Percentiles rank a stretch among this genome's conserved stretches.
Conservation (phyloP, 2,329 filamentous ascomycete species). For the Pseudogymnoascus pannorum region DNA sequence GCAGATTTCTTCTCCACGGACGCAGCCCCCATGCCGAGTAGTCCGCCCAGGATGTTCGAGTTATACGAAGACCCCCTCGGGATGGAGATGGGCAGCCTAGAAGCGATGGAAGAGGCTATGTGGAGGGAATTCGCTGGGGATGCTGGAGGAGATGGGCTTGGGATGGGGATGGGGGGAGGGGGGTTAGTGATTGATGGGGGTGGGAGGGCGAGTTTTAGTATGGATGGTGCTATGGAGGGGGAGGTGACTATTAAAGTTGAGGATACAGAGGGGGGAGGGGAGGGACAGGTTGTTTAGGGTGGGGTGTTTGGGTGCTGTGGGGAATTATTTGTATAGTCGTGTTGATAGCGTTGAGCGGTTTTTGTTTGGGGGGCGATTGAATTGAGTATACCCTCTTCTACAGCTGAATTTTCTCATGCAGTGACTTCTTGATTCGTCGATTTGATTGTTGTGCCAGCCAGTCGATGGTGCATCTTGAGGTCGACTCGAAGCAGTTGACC, state of each 20-base stretch:
- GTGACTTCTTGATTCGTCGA: too few species aligned
- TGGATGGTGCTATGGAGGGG: not conserved
- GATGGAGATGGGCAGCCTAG: conserved; percentile 15
- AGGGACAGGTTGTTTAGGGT: not conserved
- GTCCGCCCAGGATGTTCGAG: conserved; percentile 34
- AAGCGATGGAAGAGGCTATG: conserved; percentile 16
- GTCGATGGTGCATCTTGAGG: too few species aligned
- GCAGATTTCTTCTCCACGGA: conserved; percentile 37
- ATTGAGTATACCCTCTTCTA: not conserved
- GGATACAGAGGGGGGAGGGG: not conserved
- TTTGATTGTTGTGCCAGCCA: too few species aligned
- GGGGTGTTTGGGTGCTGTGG: not conserved
- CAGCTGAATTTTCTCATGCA: not conserved
- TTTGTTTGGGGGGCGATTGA: not conserved
- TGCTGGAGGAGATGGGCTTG: conserved; percentile 12
- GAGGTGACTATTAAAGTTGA: conserved; percentile 3
- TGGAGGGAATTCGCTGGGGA: conserved; percentile 19
- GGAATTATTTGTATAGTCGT: not conserved
- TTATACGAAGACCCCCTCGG: conserved; percentile 25
- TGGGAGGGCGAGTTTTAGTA: not conserved
- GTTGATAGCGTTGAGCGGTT: not conserved
- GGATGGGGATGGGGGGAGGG: conserved; percentile 14
- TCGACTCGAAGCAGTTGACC: too few species aligned
- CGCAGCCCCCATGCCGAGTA: conserved; percentile 36
- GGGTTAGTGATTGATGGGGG: conserved; percentile 9